phyloP scores from a whole-genome alignment of 306 rosid species.

The Cucurbita pepo region DNA sequence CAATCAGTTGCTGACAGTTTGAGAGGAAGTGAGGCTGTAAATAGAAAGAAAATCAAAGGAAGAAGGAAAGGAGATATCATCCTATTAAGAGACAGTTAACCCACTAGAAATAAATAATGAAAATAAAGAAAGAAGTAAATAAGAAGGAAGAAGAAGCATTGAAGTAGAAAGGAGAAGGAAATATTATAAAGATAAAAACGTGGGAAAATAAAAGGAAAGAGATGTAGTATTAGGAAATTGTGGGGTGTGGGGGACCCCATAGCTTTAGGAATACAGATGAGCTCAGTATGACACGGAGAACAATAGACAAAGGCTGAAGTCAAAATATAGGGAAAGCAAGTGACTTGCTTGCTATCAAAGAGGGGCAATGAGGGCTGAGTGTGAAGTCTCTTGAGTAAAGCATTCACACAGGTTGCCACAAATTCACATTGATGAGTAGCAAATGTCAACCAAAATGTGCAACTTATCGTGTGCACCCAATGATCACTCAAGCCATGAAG shows the following conservation, averaged over 20 bases:
- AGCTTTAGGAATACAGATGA: neutral
- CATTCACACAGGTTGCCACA: neutral
- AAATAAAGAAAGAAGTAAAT: neutral
- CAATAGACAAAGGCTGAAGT: neutral
- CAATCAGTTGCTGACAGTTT: neutral
- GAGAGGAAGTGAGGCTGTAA: neutral
- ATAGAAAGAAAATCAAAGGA: neutral
- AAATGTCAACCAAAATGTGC: neutral
- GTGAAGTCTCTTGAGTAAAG: neutral
- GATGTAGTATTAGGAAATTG: neutral
- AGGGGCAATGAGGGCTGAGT: neutral
- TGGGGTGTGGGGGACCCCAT: neutral
- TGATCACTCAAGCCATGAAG: neutral
- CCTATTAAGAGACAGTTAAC: neutral
- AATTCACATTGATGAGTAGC: neutral
- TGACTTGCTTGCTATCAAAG: neutral
- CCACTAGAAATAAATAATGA: neutral
- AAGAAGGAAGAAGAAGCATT: neutral
- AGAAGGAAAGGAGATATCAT: neutral
- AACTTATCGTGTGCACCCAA: neutral
- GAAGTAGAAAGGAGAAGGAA: neutral
- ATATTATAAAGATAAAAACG: neutral
- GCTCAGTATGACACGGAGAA: neutral
- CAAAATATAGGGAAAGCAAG: neutral
- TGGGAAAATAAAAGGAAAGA: neutral